These are phyloP conservation scores for Malus hybrid DNA, from an alignment of 331 rosid species.

Conservation along the genomic window DNA sequence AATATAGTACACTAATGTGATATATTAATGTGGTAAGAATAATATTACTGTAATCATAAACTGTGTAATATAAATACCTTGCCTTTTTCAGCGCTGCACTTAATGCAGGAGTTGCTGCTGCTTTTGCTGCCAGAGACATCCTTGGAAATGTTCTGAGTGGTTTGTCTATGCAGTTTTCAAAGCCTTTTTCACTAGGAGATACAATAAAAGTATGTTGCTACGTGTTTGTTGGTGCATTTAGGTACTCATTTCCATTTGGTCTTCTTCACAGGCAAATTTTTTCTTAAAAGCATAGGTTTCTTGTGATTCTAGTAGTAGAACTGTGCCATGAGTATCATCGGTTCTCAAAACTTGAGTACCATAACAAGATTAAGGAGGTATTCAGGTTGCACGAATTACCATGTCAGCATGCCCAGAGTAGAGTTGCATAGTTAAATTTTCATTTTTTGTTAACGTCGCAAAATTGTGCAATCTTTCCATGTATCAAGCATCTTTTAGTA, in stretches of 20 bases:
- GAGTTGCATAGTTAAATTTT: not conserved
- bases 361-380: not conserved
- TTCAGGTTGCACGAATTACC: not conserved
- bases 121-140: slow-evolving; percentile 80
- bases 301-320: not conserved
- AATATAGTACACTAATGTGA: too few relatives aligned
- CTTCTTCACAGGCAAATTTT: not conserved
- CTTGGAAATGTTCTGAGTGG: slow-evolving; percentile 91
- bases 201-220: slow-evolving; percentile 64
- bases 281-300: not conserved
- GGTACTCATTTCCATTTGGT: not conserved
- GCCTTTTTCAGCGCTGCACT: slow-evolving; percentile 10
- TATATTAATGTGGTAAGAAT: too few relatives aligned
- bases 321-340: not conserved
- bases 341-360: not conserved
- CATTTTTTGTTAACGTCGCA: not conserved
- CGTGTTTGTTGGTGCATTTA: not conserved
- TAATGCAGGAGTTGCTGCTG: slow-evolving; percentile 79
- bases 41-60: too few relatives aligned
- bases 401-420: not conserved
- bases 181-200: slow-evolving; percentile 91
- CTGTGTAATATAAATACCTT: not conserved
- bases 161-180: slow-evolving; percentile 74
- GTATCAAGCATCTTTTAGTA: not conserved
- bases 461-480: not conserved